Evolutionary conservation across 768 basidiomycete genomes (phyloP).

Genomic region (Trametes maxima): DNA sequence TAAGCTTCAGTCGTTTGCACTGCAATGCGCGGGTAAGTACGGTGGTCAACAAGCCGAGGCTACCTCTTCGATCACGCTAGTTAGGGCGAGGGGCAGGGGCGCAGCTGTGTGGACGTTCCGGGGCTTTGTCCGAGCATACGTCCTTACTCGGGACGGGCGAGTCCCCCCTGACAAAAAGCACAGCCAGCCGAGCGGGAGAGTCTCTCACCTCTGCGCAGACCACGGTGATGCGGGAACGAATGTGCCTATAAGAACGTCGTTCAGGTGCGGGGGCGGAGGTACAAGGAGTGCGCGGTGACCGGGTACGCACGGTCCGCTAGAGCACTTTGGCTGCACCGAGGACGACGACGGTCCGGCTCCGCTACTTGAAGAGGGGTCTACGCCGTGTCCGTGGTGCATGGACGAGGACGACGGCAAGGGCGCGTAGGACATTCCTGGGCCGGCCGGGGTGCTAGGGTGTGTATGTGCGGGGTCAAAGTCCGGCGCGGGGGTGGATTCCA

Average conservation of each 20-base stretch:
- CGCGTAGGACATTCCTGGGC: slow-evolving; percentile 9
- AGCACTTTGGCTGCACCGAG: slow-evolving; percentile 29
- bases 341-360: not conserved
- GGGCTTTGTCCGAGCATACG: not conserved
- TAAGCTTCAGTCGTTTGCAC: slow-evolving; percentile 89
- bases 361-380: slow-evolving; percentile 6
- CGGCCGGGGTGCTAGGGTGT: slow-evolving; percentile 16
- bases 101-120: not conserved
- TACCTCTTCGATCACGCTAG: not conserved
- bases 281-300: slow-evolving; percentile 10
- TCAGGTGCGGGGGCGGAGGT: slow-evolving; percentile 13
- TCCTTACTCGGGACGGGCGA: not conserved
- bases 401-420: slow-evolving; percentile 18
- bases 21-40: slow-evolving; percentile 32
- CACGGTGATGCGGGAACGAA: slow-evolving; percentile 77
- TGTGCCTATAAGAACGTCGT: slow-evolving; percentile 47
- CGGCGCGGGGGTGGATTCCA: slow-evolving; percentile 18
- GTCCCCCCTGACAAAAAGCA: not conserved
- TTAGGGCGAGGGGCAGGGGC: not conserved
- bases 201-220: slow-evolving; percentile 74
- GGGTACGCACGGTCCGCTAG: slow-evolving; percentile 34
- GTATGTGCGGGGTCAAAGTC: slow-evolving; percentile 11
- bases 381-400: slow-evolving; percentile 10
- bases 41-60: not conserved
- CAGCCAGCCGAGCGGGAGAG: not conserved